Conservation (phyloP, 345 rosid genomes). For the Lumnitzera littorea region DNA sequence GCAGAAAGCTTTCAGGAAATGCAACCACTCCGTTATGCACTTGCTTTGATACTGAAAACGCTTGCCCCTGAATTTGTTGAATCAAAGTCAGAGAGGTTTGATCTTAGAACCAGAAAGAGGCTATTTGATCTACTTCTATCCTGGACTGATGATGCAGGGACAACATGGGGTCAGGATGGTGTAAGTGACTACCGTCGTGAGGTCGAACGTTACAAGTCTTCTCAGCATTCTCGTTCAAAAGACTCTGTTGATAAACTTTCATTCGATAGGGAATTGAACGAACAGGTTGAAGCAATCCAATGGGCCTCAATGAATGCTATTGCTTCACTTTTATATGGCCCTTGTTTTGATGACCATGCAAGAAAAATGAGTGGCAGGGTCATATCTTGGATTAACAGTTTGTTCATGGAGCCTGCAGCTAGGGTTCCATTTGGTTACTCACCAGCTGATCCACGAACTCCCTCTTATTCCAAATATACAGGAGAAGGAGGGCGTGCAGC, state of each 20-base stretch:
- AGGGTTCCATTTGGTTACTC: constrained; percentile 95
- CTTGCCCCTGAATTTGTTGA: constrained; percentile 96
- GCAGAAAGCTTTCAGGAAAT: constrained; percentile 81
- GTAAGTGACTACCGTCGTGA: constrained; percentile 91
- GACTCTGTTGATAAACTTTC: constrained; percentile 89
- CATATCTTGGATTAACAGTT: constrained; percentile 93
- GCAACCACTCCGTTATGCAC: constrained; percentile 88
- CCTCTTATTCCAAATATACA: constrained; percentile 76
- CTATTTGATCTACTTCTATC: constrained; percentile 85
- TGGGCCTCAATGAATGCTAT: constrained; percentile 98
- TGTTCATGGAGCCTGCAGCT: constrained; percentile 92
- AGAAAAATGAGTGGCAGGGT: constrained; percentile 98
- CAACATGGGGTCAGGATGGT: constrained; percentile 82
- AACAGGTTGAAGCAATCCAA: constrained; percentile 90
- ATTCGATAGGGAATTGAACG: constrained; percentile 87
- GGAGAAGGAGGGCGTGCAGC: constrained; percentile 86
- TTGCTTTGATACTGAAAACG: constrained; percentile 81
- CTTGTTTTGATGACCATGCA: constrained; percentile 97
- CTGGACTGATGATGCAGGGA: constrained; percentile 86
- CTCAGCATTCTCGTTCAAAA: constrained; percentile 85
- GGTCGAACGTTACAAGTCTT: constrained; percentile 90
- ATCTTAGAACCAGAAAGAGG: constrained; percentile 77
- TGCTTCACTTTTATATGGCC: constrained; percentile 94
- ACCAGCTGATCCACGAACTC: constrained; percentile 89
- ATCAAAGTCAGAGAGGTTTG: constrained; percentile 86